These are phyloP conservation scores for Boletus rubroflammeus DNA, from an alignment of 768 basidiomycete genomes.

Conservation along the genomic window DNA sequence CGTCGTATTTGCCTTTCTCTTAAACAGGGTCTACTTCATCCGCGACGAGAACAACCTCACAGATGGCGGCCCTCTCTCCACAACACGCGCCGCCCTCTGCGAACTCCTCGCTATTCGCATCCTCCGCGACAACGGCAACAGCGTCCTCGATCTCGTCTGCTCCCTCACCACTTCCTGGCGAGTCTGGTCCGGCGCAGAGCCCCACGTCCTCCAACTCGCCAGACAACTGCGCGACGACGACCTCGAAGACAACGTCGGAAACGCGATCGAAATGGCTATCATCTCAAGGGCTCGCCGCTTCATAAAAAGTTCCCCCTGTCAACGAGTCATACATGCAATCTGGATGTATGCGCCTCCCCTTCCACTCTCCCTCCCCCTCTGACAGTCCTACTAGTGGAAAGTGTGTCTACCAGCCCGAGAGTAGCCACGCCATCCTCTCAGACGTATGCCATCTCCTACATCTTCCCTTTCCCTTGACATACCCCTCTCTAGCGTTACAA, in stretches of 20 bases:
- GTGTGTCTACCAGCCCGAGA: slow-evolving; percentile 88
- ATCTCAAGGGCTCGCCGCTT: slow-evolving; percentile 83
- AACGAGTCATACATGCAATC: slow-evolving; percentile 83
- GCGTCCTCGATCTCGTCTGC: slow-evolving; percentile 64
- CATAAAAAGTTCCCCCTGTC: slow-evolving; percentile 84
- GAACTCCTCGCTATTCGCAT: slow-evolving; percentile 85
- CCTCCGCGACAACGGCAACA: slow-evolving; percentile 68
- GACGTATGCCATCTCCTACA: slow-evolving; percentile 52
- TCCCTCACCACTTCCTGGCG: slow-evolving; percentile 77
- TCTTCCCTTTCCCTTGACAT: not conserved
- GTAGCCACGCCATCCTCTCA: slow-evolving; percentile 83
- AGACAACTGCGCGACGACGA: slow-evolving; percentile 66
- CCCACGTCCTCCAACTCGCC: slow-evolving; percentile 52
- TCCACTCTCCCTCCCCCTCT: slow-evolving; percentile 3
- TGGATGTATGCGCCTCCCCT: slow-evolving; percentile 54
- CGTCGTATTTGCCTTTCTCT: slow-evolving; percentile 81
- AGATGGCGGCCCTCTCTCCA: slow-evolving; percentile 62
- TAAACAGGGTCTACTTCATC: slow-evolving; percentile 83
- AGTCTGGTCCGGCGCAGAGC: slow-evolving; percentile 73
- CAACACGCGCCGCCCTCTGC: slow-evolving; percentile 77
- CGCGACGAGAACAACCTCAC: slow-evolving; percentile 67
- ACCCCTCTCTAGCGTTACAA: slow-evolving; percentile 75
- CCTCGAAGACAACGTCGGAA: slow-evolving; percentile 77
- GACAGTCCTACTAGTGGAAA: slow-evolving; percentile 54
- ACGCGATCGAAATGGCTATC: slow-evolving; percentile 92